Conservation (phyloP, 768 basidiomycete genomes). For the Tubosaeta brunneosetosa region DNA sequence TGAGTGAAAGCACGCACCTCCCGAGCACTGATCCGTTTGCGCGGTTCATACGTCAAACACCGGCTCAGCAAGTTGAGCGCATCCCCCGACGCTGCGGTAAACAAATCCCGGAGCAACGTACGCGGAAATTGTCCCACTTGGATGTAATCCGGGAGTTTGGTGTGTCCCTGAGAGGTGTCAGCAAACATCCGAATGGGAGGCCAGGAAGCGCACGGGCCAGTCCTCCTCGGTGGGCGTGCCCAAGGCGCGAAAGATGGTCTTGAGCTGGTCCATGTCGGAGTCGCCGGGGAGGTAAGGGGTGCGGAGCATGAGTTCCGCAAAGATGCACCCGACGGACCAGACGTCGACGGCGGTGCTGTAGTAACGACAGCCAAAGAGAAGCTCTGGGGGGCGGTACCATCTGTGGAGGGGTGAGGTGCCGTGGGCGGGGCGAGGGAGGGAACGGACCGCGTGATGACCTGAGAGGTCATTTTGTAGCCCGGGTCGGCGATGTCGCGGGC, state of each 20-base stretch:
- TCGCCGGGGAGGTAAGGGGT: constrained; percentile 95
- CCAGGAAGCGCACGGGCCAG: constrained; percentile 74
- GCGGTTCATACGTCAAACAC: constrained; percentile 83
- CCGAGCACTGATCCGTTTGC: constrained; percentile 70
- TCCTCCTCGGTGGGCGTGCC: constrained; percentile 96
- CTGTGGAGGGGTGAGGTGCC: constrained; percentile 36
- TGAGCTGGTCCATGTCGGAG: constrained; percentile 94
- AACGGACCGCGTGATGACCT: constrained; percentile 91
- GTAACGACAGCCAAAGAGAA: constrained; percentile 85
- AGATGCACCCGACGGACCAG: constrained; percentile 98
- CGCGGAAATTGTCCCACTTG: constrained; percentile 83
- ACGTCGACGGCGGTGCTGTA: constrained; percentile 92
- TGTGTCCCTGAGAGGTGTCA: constrained; percentile 64
- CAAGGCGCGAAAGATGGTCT: constrained; percentile 88
- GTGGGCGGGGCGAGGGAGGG: constrained; percentile 1
- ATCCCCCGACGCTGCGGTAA: constrained; percentile 86
- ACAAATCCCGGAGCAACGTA: constrained; percentile 76
- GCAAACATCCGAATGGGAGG: neutral
- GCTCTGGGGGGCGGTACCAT: constrained; percentile 97
- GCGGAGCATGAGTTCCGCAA: constrained; percentile 94
- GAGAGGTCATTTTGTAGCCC: constrained; percentile 93
- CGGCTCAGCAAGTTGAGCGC: constrained; percentile 77
- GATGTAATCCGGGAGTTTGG: constrained; percentile 85
- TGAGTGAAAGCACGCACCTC: constrained; percentile 48
- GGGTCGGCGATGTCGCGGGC: constrained; percentile 96